phyloP scores from a whole-genome alignment of 2,329 filamentous ascomycete genomes.

The Colletotrichum salicis region DNA sequence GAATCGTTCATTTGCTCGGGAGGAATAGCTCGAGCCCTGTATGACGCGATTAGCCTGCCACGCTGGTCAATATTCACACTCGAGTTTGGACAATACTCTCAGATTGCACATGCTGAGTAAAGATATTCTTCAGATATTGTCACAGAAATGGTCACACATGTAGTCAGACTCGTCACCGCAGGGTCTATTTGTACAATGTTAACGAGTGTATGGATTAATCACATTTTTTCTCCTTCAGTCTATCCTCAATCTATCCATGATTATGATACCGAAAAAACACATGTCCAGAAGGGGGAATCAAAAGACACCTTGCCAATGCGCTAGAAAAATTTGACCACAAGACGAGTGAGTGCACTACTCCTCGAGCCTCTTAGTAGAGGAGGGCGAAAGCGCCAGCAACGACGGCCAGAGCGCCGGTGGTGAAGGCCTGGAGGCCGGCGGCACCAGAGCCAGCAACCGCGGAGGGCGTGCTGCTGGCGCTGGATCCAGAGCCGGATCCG shows the following conservation, averaged over 20 bases:
- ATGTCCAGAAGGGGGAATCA: conserved; percentile 26
- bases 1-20: not conserved
- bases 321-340: conserved; percentile 22
- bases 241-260: conserved; percentile 35
- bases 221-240: conserved; percentile 31
- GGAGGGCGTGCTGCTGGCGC: conserved; percentile 16
- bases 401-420: conserved; percentile 36
- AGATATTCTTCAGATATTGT: not conserved
- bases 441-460: conserved; percentile 25
- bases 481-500: conserved; percentile 36
- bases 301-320: conserved; percentile 29
- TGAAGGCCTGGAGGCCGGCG: conserved; percentile 25
- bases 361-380: conserved; percentile 31
- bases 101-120: not conserved
- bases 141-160: not conserved
- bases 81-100: not conserved
- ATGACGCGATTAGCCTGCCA: not conserved
- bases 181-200: not conserved
- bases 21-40: not conserved
- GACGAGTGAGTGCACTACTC: not conserved
- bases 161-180: too few relatives aligned
- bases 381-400: conserved; percentile 35
- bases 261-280: conserved; percentile 31
- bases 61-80: too few relatives aligned
- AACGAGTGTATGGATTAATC: conserved; percentile 24